Percentiles rank a stretch among this genome's conserved stretches.
Evolutionary conservation across 2,329 filamentous ascomycete species (phyloP).

Genomic region (Juglanconis sp.): DNA sequence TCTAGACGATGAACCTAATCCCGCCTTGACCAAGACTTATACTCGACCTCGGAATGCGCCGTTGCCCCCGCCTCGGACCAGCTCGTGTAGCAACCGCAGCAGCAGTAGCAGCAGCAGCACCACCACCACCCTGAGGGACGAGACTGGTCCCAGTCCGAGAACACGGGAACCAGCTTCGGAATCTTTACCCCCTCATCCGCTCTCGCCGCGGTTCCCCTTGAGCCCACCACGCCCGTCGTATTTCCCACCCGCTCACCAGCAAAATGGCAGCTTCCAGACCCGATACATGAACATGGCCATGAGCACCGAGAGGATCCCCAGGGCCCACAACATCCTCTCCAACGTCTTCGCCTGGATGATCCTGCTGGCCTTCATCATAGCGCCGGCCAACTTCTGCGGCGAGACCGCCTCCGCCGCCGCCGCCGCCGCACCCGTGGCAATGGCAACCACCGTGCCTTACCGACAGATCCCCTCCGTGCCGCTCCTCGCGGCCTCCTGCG

Average conservation of each 20-base stretch:
- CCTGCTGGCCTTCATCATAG: constrained; percentile 50
- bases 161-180: not conserved
- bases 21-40: constrained; percentile 13
- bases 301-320: constrained; percentile 42
- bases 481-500: constrained; percentile 40
- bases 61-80: constrained; percentile 11
- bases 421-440: constrained; percentile 1
- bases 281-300: constrained; percentile 46
- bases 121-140: not conserved
- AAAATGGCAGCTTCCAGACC: constrained; percentile 20
- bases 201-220: not conserved
- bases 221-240: not conserved
- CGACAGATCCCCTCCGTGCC: constrained; percentile 21
- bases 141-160: not conserved
- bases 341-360: constrained; percentile 46
- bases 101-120: constrained; percentile 6
- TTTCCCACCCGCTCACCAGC: constrained; percentile 4
- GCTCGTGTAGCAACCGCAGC: constrained; percentile 4
- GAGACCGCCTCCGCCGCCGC: constrained; percentile 1
- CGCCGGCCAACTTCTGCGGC: constrained; percentile 50
- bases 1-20: constrained; percentile 1
- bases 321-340: constrained; percentile 44
- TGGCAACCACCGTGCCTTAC: not conserved
- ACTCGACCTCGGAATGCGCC: constrained; percentile 15
- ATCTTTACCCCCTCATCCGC: not conserved